Evolutionary conservation across 768 basidiomycete species (phyloP), one percentile per base, ranked within the genome.

Genomic region (Tephrocybe sp.): DNA sequence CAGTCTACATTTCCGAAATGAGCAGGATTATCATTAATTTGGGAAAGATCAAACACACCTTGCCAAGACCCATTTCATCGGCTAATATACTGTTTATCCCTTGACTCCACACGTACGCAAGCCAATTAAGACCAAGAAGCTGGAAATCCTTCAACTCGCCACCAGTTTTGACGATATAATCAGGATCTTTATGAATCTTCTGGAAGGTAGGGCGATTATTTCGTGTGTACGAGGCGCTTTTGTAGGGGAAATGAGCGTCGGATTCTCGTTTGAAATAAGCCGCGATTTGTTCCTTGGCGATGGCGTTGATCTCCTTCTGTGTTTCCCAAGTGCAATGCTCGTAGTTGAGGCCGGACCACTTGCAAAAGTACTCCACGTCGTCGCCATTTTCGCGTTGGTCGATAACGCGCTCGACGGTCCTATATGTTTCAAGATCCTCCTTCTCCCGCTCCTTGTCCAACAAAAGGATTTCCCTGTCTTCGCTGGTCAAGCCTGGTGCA

Each of bases 61-160:
- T 99, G 46, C 97, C 97, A 21, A 99, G 87, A 65, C 97, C 97
- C 97, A 98, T 99, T 78, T 99, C 97, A 62, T 99, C 97, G 1
- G 97, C 97, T 28, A 99, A 73, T 51, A 99, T 97, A 16, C 97
- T 97, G 64, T 98, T 98, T 60, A 96, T 89, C 8, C 91, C 91
- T 58, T 92, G 84, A 56, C 81, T 85, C 97, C 97, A 98, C 13
- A 95, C 74, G 68, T 96, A 98, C 4, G 92, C 88, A n/a, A 99
- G 78, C 97, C 97, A 99, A 64, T 99, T 99, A 55, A 99, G 77
- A 19, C 97, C 97, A 2, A 93, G 97, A 32, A 98, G 76, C 73
- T 99, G 97, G 74, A 99, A 99, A 61, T 98, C 97, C 70, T 99
- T 99, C 53, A 98, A 77, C 54, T 84, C 69, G 5, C 93, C 93